A percentile compares a stretch with the other conserved stretches of the same genome.
Conservation (phyloP, 2,329 filamentous ascomycete species). For the Ceratocystis colombiana region DNA sequence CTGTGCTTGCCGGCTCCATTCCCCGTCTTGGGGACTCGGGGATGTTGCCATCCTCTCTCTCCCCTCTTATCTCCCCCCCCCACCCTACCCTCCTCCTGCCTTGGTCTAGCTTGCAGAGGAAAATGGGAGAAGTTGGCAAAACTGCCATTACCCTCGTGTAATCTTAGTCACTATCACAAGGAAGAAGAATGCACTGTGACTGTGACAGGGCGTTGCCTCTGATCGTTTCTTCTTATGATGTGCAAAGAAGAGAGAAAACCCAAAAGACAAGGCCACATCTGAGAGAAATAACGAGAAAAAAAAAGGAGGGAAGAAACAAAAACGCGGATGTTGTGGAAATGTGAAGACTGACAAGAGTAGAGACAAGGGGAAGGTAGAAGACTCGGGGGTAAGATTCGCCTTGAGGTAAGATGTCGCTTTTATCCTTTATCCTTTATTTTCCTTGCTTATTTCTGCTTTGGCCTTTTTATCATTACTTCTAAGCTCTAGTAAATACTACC, state of each 20-base stretch:
- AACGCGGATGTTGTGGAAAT: background rate
- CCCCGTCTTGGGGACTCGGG: too few relatives aligned
- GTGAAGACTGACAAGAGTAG: background rate
- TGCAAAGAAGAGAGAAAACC: background rate
- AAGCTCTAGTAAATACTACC: too few relatives aligned
- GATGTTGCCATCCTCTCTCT: background rate
- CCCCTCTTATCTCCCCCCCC: background rate
- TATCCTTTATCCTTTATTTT: background rate
- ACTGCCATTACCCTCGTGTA: background rate
- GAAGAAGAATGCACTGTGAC: too few relatives aligned
- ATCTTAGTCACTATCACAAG: background rate
- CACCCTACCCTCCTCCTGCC: background rate
- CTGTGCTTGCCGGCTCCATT: background rate
- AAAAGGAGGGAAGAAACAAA: background rate
- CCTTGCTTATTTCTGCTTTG: background rate
- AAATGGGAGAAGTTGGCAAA: constrained; percentile 1
- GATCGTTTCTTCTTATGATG: background rate
- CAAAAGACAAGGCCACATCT: background rate
- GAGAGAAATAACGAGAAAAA: background rate
- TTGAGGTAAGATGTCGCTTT: background rate
- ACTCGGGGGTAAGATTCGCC: background rate
- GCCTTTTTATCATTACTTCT: too few relatives aligned
- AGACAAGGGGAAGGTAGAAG: background rate
- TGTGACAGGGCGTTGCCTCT: too few relatives aligned
- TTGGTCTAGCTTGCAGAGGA: background rate